Percentiles rank a stretch among this genome's conserved stretches.
Conservation (phyloP, 2,329 filamentous ascomycete species). For the Talaromyces sp. region DNA sequence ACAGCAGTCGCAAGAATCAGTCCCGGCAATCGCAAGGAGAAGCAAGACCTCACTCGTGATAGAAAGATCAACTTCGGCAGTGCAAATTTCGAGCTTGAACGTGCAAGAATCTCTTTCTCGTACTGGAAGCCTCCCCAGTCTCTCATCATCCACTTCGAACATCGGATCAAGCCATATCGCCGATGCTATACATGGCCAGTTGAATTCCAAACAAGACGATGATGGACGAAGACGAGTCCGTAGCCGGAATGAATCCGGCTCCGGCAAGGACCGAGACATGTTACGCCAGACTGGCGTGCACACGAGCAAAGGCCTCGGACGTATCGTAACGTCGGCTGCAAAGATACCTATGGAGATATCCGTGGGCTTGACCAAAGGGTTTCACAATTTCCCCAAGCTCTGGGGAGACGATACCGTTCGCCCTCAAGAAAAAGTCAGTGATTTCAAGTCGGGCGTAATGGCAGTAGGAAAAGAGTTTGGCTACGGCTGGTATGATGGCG, state of each 20-base stretch:
- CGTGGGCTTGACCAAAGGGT: constrained; percentile 75
- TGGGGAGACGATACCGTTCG: constrained; percentile 82
- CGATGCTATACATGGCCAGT: background rate
- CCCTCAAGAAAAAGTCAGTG: constrained; percentile 1
- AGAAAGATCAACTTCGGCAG: background rate
- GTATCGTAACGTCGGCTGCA: background rate
- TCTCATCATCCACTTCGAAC: constrained; percentile 7
- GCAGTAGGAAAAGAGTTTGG: constrained; percentile 59
- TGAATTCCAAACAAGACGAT: background rate
- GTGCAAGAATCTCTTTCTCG: constrained; percentile 1
- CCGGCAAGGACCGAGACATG: background rate
- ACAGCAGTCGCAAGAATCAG: constrained; percentile 5
- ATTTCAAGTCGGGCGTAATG: constrained; percentile 6
- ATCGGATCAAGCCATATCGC: background rate
- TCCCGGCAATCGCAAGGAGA: background rate
- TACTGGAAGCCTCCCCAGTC: background rate
- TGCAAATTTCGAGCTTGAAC: constrained; percentile 1
- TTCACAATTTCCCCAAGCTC: constrained; percentile 80
- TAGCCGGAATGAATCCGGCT: background rate
- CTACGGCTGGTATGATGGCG: constrained; percentile 75
- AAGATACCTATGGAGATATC: constrained; percentile 5
- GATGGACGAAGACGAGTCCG: background rate
- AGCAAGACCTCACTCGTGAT: background rate
- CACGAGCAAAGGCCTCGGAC: constrained; percentile 9
- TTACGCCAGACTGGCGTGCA: constrained; percentile 6